These are phyloP conservation scores for Ramalina peruviana DNA, from an alignment of 495 filamentous ascomycete genomes.

Conservation along the genomic window DNA sequence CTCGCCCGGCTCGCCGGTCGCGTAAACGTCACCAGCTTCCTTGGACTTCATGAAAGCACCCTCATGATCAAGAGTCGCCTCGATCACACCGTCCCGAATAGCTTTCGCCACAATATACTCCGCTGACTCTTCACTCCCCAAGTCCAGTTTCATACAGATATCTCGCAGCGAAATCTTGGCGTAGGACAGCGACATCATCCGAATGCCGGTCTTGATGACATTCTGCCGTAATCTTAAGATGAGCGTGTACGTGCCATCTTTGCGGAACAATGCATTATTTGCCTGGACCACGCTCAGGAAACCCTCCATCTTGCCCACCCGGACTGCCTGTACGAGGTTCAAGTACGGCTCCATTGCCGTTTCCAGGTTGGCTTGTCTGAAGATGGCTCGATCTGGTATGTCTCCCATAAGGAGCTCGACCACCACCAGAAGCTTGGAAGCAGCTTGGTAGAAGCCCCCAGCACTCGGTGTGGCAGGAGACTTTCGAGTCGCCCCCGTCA, in stretches of 20 bases:
- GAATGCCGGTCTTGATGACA: slow-evolving; percentile 97
- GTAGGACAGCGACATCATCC: slow-evolving; percentile 97
- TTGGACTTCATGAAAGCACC: slow-evolving; percentile 97
- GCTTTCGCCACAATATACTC: slow-evolving; percentile 99
- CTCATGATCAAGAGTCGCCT: slow-evolving; percentile 88
- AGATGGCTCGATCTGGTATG: slow-evolving; percentile 86
- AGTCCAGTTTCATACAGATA: slow-evolving; percentile 83
- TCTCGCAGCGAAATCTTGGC: slow-evolving; percentile 94
- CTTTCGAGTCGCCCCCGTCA: slow-evolving; percentile 85
- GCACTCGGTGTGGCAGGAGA: slow-evolving; percentile 80
- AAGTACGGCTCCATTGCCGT: slow-evolving; percentile 82
- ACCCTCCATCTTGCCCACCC: slow-evolving; percentile 83
- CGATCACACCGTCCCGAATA: slow-evolving; percentile 94
- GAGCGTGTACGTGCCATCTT: slow-evolving; percentile 89
- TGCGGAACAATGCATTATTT: slow-evolving; percentile 71
- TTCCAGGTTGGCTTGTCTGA: slow-evolving; percentile 78
- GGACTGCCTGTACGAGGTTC: slow-evolving; percentile 82
- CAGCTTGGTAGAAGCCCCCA: slow-evolving; percentile 85
- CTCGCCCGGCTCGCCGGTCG: slow-evolving; percentile 88
- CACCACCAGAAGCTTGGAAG: slow-evolving; percentile 84
- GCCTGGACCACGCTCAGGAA: slow-evolving; percentile 72
- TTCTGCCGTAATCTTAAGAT: slow-evolving; percentile 91
- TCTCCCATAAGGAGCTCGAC: slow-evolving; percentile 98
- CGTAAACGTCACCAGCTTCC: slow-evolving; percentile 87
- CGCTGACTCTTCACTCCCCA: slow-evolving; percentile 90